A percentile compares a stretch with the other conserved stretches of the same genome.
These are phyloP conservation scores for Globisporangium paroecandrum DNA, from an alignment of 352 stramenopile genomes.

Conservation along the genomic window DNA sequence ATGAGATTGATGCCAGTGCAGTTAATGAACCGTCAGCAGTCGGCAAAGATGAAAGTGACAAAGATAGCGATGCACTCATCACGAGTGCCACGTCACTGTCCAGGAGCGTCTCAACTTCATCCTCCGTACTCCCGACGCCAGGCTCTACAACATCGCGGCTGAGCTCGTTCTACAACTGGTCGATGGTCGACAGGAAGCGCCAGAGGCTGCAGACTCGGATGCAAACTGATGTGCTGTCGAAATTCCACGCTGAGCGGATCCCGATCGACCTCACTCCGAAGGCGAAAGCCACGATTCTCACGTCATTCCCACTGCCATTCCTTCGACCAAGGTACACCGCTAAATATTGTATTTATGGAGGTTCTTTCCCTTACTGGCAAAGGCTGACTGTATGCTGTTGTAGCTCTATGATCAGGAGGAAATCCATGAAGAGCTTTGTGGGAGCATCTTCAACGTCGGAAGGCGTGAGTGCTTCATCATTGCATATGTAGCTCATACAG, in stretches of 20 bases:
- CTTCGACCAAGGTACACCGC: slow-evolving; percentile 39
- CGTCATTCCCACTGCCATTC: slow-evolving; percentile 64
- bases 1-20: background rate
- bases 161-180: slow-evolving; percentile 32
- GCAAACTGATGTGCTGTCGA: slow-evolving; percentile 15
- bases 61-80: background rate
- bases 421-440: slow-evolving; percentile 34
- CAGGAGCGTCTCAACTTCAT: slow-evolving; percentile 11
- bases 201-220: slow-evolving; percentile 23
- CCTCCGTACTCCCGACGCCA: slow-evolving; percentile 14
- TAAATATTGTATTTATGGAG: background rate
- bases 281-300: slow-evolving; percentile 53
- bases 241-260: slow-evolving; percentile 29
- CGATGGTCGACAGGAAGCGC: slow-evolving; percentile 30
- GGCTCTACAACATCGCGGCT: slow-evolving; percentile 6
- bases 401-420: slow-evolving; percentile 35
- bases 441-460: too few species aligned
- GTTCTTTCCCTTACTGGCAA: background rate
- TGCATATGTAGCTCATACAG: too few species aligned
- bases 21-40: background rate
- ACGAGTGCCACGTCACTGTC: slow-evolving; percentile 16
- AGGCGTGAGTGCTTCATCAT: too few species aligned
- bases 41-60: background rate
- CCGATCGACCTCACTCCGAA: slow-evolving; percentile 65
- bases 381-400: background rate